phyloP scores from a whole-genome alignment of 495 filamentous ascomycete species.

The Collariella sp. region DNA sequence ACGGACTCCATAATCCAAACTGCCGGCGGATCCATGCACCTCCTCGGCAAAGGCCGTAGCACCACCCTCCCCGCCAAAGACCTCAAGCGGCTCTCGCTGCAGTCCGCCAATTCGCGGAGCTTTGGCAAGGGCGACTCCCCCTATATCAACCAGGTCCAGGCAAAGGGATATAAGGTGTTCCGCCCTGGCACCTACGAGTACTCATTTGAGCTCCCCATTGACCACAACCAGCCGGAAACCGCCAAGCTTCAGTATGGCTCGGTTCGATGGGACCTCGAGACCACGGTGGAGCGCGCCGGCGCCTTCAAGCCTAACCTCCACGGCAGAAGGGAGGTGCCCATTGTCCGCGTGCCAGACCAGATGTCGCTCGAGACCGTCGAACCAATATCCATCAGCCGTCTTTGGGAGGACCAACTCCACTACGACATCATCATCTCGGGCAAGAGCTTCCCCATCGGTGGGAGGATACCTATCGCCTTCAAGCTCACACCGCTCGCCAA shows the following conservation, averaged over 20 bases:
- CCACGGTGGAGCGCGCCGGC: conserved; percentile 78
- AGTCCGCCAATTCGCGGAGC: conserved; percentile 73
- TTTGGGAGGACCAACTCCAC: conserved; percentile 97
- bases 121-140: conserved; percentile 72
- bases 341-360: conserved; percentile 85
- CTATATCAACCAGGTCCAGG: conserved; percentile 53
- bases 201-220: conserved; percentile 88
- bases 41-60: conserved; percentile 18
- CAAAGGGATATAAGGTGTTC: conserved; percentile 86
- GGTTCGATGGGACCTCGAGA: conserved; percentile 85
- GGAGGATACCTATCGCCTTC: conserved; percentile 93
- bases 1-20: conserved; percentile 35
- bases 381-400: conserved; percentile 91
- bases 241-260: conserved; percentile 82
- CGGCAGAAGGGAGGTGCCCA: conserved; percentile 72
- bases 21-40: conserved; percentile 18
- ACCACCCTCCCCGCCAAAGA: conserved; percentile 40
- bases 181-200: conserved; percentile 88
- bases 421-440: conserved; percentile 99
- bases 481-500: conserved; percentile 94
- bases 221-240: conserved; percentile 85
- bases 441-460: conserved; percentile 91
- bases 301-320: conserved; percentile 87
- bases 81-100: conserved; percentile 60
- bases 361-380: conserved; percentile 89